Conservation (phyloP, 257 asterid species). For the Nicotiana paniculata region DNA sequence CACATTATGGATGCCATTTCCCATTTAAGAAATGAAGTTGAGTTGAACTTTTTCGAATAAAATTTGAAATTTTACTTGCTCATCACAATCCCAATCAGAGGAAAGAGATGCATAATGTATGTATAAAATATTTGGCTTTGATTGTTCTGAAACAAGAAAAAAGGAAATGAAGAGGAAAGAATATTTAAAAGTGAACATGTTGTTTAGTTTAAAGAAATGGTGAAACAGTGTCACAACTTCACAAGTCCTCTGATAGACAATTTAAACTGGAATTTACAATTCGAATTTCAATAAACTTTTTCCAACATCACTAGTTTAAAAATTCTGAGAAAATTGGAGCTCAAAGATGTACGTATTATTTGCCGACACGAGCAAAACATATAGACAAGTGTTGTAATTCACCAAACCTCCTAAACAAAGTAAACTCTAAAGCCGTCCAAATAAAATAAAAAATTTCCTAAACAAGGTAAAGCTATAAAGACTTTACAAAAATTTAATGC, state of each 20-base stretch:
- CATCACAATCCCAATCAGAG: background rate
- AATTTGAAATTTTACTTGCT: background rate
- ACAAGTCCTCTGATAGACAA: too few relatives aligned
- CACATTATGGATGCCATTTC: background rate
- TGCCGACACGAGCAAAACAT: too few relatives aligned
- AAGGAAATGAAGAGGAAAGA: background rate
- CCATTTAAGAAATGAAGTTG: background rate
- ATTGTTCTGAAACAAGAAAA: background rate
- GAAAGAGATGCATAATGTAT: background rate
- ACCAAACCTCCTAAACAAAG: background rate
- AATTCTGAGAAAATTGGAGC: too few relatives aligned
- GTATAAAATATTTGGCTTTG: too few relatives aligned
- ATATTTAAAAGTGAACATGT: background rate
- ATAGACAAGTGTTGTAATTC: background rate
- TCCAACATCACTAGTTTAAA: too few relatives aligned
- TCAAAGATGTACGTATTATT: too few relatives aligned
- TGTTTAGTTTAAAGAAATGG: background rate
- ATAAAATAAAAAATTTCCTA: too few relatives aligned
- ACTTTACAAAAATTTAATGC: background rate
- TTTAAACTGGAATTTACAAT: too few relatives aligned
- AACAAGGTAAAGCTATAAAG: too few relatives aligned
- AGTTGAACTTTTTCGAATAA: background rate
- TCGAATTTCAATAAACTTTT: too few relatives aligned
- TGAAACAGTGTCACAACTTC: too few relatives aligned
- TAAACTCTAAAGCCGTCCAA: background rate